These are phyloP conservation scores for Escallonia herrerae DNA, from an alignment of 129 eudicot genomes.

Conservation along the genomic window DNA sequence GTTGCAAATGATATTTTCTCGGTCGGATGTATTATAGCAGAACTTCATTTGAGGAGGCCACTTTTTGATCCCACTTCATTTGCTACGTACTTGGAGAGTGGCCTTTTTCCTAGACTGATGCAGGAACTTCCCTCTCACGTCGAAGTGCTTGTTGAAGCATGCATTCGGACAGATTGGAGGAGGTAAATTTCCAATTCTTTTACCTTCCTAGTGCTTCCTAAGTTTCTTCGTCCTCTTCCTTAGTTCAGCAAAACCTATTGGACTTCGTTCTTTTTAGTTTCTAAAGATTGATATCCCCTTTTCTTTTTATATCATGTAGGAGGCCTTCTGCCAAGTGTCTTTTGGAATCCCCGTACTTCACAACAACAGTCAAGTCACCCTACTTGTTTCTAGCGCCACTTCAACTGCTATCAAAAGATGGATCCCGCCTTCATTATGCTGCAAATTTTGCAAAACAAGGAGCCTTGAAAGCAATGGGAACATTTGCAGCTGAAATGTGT, in stretches of 20 bases:
- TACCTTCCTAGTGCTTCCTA: neutral
- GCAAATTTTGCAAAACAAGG: constrained; percentile 74
- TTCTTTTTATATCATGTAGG: constrained; percentile 33
- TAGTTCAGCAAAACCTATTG: neutral
- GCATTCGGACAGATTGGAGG: constrained; percentile 74
- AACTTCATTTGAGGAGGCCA: constrained; percentile 70
- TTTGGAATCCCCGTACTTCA: constrained; percentile 91
- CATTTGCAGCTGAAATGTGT: constrained; percentile 85
- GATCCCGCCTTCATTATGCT: constrained; percentile 70
- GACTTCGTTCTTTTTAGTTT: neutral
- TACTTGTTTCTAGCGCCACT: constrained; percentile 86
- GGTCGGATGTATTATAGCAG: constrained; percentile 86
- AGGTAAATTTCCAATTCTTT: constrained; percentile 37
- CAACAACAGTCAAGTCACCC: constrained; percentile 64
- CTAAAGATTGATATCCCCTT: neutral
- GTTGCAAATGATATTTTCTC: constrained; percentile 72
- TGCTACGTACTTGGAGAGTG: constrained; percentile 47
- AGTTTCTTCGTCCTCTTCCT: neutral
- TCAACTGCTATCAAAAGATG: constrained; percentile 67
- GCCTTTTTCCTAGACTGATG: constrained; percentile 56
- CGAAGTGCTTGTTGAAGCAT: constrained; percentile 65
- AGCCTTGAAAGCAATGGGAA: constrained; percentile 82
- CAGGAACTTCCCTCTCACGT: constrained; percentile 64
- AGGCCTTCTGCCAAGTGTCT: constrained; percentile 80
- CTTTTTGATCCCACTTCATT: constrained; percentile 66